Conservation (phyloP, 257 asterid genomes). For the Nicotiana paniculata region DNA sequence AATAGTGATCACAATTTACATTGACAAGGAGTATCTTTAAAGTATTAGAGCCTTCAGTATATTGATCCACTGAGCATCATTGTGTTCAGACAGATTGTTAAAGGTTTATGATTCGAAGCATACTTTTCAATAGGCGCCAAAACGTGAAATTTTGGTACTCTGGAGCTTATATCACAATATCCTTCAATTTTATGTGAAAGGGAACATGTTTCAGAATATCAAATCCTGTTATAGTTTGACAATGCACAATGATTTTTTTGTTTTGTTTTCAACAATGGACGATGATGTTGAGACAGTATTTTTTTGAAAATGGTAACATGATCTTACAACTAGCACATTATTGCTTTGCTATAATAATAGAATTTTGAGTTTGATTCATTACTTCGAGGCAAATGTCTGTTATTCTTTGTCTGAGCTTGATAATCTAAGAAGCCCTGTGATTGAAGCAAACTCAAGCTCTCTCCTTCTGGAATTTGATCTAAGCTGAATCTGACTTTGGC, state of each 20-base stretch:
- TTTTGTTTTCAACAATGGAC: background rate
- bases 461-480: background rate
- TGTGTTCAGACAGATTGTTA: too few species aligned
- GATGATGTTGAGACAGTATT: background rate
- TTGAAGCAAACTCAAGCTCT: background rate
- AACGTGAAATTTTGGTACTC: background rate
- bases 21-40: too few species aligned
- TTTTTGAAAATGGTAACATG: too few species aligned
- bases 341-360: background rate
- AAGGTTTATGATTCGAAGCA: too few species aligned
- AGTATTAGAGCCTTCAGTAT: too few species aligned
- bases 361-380: background rate
- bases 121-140: background rate
- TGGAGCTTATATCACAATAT: background rate
- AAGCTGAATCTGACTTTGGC: constrained; percentile 6
- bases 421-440: background rate
- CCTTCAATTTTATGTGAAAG: constrained; percentile 1
- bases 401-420: background rate
- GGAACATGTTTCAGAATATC: constrained; percentile 1
- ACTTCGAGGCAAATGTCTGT: background rate
- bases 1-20: too few species aligned
- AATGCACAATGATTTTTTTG: background rate
- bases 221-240: constrained; percentile 3
- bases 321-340: background rate
- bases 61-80: too few species aligned